Evolutionary conservation across 2,329 filamentous ascomycete genomes (phyloP).

Genomic region (Scytalidium lignicola): DNA sequence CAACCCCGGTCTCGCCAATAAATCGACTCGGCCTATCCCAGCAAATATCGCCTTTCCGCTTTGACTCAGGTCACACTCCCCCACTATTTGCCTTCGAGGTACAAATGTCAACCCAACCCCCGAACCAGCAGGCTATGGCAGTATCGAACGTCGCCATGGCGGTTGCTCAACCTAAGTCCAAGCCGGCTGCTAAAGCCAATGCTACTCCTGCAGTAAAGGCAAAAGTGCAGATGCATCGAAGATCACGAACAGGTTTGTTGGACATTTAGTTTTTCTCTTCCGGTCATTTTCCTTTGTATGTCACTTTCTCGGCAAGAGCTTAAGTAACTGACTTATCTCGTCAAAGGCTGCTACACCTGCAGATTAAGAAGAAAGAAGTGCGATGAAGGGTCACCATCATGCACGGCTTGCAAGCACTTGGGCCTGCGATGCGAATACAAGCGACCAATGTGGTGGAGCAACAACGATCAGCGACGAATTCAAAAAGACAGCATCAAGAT

Average conservation of each 20-base stretch:
- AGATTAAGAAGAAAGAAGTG: constrained; percentile 64
- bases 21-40: constrained; percentile 19
- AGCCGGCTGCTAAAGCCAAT: constrained; percentile 50
- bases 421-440: constrained; percentile 93
- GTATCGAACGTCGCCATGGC: constrained; percentile 45
- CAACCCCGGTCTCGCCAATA: constrained; percentile 28
- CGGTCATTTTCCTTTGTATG: constrained; percentile 21
- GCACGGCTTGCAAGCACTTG: constrained; percentile 63
- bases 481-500: constrained; percentile 97
- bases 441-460: constrained; percentile 95
- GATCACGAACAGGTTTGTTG: constrained; percentile 85
- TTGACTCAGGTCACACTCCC: constrained; percentile 22
- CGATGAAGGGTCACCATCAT: constrained; percentile 58
- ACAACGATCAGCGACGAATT: constrained; percentile 74
- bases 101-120: constrained; percentile 62
- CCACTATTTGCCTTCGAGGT: constrained; percentile 26
- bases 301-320: constrained; percentile 47
- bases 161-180: constrained; percentile 55
- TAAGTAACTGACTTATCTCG: constrained; percentile 37
- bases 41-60: constrained; percentile 17
- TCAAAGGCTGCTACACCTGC: constrained; percentile 62
- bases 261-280: constrained; percentile 11
- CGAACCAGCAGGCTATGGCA: constrained; percentile 39
- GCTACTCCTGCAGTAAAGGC: constrained; percentile 49
- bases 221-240: constrained; percentile 83